Base-by-base conservation (phyloP, 148 eudicot species). In the Beta vulgaris region DNA sequence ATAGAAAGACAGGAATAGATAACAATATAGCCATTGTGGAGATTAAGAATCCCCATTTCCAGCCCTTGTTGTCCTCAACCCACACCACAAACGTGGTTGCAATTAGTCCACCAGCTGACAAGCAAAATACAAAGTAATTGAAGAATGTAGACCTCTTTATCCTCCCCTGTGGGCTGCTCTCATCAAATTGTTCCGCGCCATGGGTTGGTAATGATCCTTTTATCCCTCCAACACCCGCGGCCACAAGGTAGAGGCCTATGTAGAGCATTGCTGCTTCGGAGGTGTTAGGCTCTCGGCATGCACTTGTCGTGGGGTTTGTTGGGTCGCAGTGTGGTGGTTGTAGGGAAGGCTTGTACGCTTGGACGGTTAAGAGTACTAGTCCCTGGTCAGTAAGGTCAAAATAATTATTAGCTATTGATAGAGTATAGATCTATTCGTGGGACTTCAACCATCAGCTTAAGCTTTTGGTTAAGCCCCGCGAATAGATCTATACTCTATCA, bases 21-120 rank as follows among this genome's bases (percentile, higher is more conserved):
- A 88, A 71, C 46, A 94, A 69, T 10, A 94, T 87, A 0, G 93
- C 61, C 68, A 92, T 4, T 3, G 97, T 94, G 6, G 93, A 83
- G 67, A 92, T 82, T 3, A 88, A 87, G 70, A 94, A 94, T 0
- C 98, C 98, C 98, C 98, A 94, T 80, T 89, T 82, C 98, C 98
- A 94, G 0, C 98, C 98, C 76, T 83, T 87, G 76, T 94, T 94
- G 60, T 94, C 98, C 74, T 94, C 98, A 35, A 94, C 58, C 98
- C 98, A 94, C 36, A 94, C 97, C 28, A 94, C 97, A 1, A 94
- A 86, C 0, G 98, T 94, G n/a, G 91, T 94, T 0, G 98, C 98
- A 29, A 94, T 86, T 3, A 94, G 86, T 29, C 83, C 97, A 6
- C 98, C 98, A 26, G 78, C 76, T 0, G 98, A 71, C 11, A 94